phyloP scores from a whole-genome alignment of 2,329 filamentous ascomycete species.

The Arachnopeziza araneosa region DNA sequence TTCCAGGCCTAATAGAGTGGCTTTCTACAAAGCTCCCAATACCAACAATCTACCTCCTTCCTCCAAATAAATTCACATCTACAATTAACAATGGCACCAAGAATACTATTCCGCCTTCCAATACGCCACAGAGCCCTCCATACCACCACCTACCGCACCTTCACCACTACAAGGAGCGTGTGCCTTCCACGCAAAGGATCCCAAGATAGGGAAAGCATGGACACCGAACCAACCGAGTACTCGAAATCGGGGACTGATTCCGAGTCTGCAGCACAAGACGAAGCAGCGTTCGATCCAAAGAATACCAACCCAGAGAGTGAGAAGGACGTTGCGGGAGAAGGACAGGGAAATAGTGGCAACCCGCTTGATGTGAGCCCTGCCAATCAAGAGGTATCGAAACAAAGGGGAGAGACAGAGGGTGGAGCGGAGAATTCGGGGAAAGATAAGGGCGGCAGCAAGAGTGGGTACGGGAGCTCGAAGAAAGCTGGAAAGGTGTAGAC shows the following conservation, averaged over 20 bases:
- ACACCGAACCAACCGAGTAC: conserved; percentile 61
- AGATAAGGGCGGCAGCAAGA: conserved; percentile 30
- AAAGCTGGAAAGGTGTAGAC: conserved; percentile 31
- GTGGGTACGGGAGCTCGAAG: conserved; percentile 34
- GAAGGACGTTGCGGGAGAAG: conserved; percentile 38
- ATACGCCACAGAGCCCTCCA: not conserved
- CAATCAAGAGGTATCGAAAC: conserved; percentile 51
- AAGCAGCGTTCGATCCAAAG: conserved; percentile 63
- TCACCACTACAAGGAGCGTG: not conserved
- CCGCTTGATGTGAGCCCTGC: conserved; percentile 56
- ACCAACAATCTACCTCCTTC: too few relatives aligned
- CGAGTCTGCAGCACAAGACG: conserved; percentile 45
- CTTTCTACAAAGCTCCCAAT: too few relatives aligned
- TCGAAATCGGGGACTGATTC: conserved; percentile 61
- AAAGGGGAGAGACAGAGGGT: conserved; percentile 39
- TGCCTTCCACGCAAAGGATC: conserved; percentile 37
- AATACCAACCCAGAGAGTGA: conserved; percentile 63
- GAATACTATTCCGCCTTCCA: not conserved
- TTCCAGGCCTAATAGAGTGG: too few relatives aligned
- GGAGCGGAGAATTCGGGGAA: conserved; percentile 34
- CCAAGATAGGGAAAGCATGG: conserved; percentile 56
- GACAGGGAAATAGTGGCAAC: conserved; percentile 35
- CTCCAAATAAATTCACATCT: too few relatives aligned
- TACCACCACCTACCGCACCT: not conserved
- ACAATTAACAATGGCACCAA: not conserved